Percentiles rank a stretch among this genome's conserved stretches.
These are phyloP conservation scores for Eimeria tenella DNA, from an alignment of 169 alveolate species.

Conservation along the genomic window DNA sequence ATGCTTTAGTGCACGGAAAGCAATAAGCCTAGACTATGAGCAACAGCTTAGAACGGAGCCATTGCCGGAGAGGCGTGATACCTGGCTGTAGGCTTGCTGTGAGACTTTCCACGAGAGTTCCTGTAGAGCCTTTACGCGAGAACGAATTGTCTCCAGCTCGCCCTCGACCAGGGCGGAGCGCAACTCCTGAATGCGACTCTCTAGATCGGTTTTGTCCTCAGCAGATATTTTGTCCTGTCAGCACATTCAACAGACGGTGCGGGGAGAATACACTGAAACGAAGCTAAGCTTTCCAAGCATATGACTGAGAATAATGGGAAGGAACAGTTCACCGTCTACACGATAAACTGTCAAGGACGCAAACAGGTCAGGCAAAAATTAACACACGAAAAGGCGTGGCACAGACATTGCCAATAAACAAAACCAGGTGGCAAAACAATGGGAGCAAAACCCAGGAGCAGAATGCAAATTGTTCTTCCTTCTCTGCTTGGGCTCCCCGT, in stretches of 20 bases:
- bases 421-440: no score
- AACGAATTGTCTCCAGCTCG: constrained; percentile 90
- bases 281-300: no score
- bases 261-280: no score
- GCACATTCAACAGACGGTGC: neutral
- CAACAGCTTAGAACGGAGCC: neutral
- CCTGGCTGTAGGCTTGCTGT: constrained; percentile 89
- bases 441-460: neutral
- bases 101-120: constrained; percentile 96
- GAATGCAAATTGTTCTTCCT: no score
- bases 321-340: no score
- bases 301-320: no score
- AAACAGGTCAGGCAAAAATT: no score
- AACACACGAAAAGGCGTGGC: no score
- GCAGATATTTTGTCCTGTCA: constrained; percentile 90
- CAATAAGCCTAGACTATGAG: neutral
- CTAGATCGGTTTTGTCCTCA: constrained; percentile 90
- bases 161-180: constrained; percentile 88
- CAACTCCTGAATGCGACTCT: constrained; percentile 87
- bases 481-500: no score
- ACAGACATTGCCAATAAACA: no score
- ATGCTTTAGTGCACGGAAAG: neutral
- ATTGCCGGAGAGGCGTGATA: neutral
- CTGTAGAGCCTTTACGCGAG: constrained; percentile 91
- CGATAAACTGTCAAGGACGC: no score